These are phyloP conservation scores for Pichia thaimueangensis DNA, from an alignment of 805 yeast species.

Conservation along the genomic window DNA sequence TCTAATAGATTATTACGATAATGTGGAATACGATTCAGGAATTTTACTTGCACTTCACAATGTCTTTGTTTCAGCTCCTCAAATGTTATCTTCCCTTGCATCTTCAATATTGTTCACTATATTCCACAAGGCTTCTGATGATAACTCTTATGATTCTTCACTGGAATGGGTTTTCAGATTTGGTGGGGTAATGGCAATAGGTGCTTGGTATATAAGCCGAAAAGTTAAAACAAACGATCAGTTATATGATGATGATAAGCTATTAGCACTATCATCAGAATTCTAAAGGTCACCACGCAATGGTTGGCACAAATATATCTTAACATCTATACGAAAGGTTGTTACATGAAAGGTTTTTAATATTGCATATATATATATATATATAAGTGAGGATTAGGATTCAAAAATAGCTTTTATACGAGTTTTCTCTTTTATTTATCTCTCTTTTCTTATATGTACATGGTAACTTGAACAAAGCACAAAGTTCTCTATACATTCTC, in stretches of 20 bases:
- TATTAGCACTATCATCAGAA: slow-evolving; percentile 5
- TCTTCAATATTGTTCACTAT: slow-evolving; percentile 41
- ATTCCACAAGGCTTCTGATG: slow-evolving; percentile 22
- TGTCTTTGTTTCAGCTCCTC: slow-evolving; percentile 53
- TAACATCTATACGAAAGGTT: too few species aligned
- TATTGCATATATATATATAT: too few species aligned
- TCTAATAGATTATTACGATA: slow-evolving; percentile 29
- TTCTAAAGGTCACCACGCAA: slow-evolving; percentile 2
- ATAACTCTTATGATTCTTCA: slow-evolving; percentile 33
- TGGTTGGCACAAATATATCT: too few species aligned
- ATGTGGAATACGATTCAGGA: slow-evolving; percentile 50
- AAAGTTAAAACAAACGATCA: slow-evolving; percentile 37
- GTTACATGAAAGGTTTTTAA: too few species aligned
- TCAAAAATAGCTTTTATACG: too few species aligned
- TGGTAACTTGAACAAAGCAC: slow-evolving; percentile 16
- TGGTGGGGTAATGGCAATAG: slow-evolving; percentile 46
- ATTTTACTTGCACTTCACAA: slow-evolving; percentile 51
- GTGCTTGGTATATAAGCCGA: slow-evolving; percentile 39
- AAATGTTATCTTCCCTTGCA: slow-evolving; percentile 44
- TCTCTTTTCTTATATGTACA: slow-evolving; percentile 7
- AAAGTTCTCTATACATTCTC: slow-evolving; percentile 17
- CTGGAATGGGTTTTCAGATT: slow-evolving; percentile 53
- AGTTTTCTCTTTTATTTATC: background rate
- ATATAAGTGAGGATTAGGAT: too few species aligned
- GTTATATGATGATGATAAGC: slow-evolving; percentile 30